Percentiles rank a stretch among this genome's conserved stretches.
These are phyloP conservation scores for Euclidium syriacum DNA, from an alignment of 345 rosid species.

Conservation along the genomic window DNA sequence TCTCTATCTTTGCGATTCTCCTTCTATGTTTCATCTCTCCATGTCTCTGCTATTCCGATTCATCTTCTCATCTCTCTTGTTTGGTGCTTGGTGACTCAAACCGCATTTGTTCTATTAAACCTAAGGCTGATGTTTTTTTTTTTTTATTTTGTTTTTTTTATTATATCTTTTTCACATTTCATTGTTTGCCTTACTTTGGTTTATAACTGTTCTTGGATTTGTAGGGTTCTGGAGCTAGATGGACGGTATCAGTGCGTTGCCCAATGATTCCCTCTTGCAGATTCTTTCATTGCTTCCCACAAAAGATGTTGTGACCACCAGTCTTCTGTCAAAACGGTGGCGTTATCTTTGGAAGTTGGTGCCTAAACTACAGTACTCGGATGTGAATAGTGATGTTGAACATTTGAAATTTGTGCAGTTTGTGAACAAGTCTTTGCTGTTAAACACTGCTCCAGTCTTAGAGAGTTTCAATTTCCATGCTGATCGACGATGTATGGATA, in stretches of 20 bases:
- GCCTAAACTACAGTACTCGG: not conserved
- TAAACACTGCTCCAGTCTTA: not conserved
- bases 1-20: no score
- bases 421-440: conserved; percentile 4
- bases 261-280: conserved; percentile 3
- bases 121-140: no score
- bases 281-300: conserved; percentile 16
- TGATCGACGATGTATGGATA: not conserved
- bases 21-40: no score
- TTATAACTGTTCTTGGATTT: no score
- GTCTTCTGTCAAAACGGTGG: conserved; percentile 4
- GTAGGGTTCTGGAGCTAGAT: no score
- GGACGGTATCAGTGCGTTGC: conserved; percentile 8
- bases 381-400: not conserved
- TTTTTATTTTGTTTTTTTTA: no score
- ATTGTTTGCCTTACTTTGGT: no score
- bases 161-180: no score
- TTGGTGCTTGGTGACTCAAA: no score
- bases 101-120: no score
- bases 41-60: no score
- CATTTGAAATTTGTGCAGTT: not conserved
- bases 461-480: conserved; percentile 6
- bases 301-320: conserved; percentile 1
- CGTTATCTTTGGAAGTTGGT: not conserved
- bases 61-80: no score